Base-by-base conservation (phyloP, 1,284 basidiomycete genomes). In the Quambalaria eucalypti region DNA sequence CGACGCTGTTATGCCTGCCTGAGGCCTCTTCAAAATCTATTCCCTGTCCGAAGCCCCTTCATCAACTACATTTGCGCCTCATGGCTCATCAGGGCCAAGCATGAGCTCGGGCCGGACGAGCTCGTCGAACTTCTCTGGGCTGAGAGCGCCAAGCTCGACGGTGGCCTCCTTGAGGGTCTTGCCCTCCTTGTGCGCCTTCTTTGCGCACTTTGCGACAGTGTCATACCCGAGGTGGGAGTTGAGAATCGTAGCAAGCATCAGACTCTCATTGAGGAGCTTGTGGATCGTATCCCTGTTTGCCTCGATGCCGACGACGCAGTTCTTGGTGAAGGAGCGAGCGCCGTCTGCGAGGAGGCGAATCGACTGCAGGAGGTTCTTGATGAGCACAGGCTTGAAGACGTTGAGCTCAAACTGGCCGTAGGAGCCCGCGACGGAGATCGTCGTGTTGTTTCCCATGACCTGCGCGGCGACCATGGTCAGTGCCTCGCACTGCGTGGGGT, bases 401-500 rank as follows among this genome's bases (percentile, higher is more conserved):
- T 99, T 98, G 71, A 90, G 87, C 82, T 99, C 95, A 74, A 99
- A 98, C 76, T 98, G 93, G 50, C 95, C 95, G 74, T 86, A 90
- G 4, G 90, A 85, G 55, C 95, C 90, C 40, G 91, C 93, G 61
- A 99, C 81, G 67, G 86, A 88, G 76, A 98, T 90, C 55, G 87
- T 80, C 36, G 90, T 92, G 78, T 98, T 88, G 80, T 98, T 99
- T 50, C 95, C 95, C 78, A 98, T 95, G 8, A 98, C 93, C 78
- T 98, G 95, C 0, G 93, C 90, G 48, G 91, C 90, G 42, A 98
- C 90, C 95, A 98, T 98, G 25, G 95, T 98, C 59, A 77, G 62
- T 10, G 95, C 95, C 80, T 99, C 95, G 71, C 95, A 98, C 78
- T 99, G 95, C 4, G 95, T 99, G 16, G 95, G 95, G 80, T 99